These are phyloP conservation scores for Brassica hybrid DNA, from an alignment of 441 rosid species.

Conservation along the genomic window DNA sequence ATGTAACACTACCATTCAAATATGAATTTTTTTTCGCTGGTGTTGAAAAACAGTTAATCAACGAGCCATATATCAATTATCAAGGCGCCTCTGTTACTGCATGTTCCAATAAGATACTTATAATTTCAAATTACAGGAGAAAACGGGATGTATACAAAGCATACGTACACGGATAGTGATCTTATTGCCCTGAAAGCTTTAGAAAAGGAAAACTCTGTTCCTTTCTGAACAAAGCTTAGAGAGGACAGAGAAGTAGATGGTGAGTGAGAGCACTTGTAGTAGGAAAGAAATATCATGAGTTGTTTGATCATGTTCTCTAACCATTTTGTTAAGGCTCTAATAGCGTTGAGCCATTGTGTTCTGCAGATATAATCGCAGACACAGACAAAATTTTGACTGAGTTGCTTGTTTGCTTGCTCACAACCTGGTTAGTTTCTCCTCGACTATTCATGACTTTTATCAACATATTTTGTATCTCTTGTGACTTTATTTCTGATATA, in stretches of 20 bases:
- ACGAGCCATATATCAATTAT: too few species aligned
- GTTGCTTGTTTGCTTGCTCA: constrained; percentile 49
- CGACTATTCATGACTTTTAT: not conserved
- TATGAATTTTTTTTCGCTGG: constrained; percentile 17
- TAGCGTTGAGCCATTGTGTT: constrained; percentile 11
- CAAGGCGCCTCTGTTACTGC: too few species aligned
- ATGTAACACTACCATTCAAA: constrained; percentile 11
- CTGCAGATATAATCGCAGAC: constrained; percentile 51
- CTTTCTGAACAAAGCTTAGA: constrained; percentile 31
- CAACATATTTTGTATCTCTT: constrained; percentile 19
- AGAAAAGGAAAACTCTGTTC: constrained; percentile 29
- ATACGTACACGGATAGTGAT: constrained; percentile 56
- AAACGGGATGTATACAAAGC: constrained; percentile 34
- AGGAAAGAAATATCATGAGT: not conserved
- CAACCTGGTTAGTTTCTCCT: constrained; percentile 36
- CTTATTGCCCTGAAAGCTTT: constrained; percentile 52
- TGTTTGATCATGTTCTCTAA: constrained; percentile 23
- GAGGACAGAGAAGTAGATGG: constrained; percentile 34
- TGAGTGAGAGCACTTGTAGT: constrained; percentile 19
- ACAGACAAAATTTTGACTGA: constrained; percentile 58
- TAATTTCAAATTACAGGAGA: constrained; percentile 47
- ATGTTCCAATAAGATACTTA: too few species aligned
- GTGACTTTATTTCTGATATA: constrained; percentile 27
- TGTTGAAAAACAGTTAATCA: constrained; percentile 19
- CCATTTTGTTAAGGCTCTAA: constrained; percentile 15